These are phyloP conservation scores for Fusarium secorum DNA, from an alignment of 2,329 filamentous ascomycete genomes.

Conservation along the genomic window DNA sequence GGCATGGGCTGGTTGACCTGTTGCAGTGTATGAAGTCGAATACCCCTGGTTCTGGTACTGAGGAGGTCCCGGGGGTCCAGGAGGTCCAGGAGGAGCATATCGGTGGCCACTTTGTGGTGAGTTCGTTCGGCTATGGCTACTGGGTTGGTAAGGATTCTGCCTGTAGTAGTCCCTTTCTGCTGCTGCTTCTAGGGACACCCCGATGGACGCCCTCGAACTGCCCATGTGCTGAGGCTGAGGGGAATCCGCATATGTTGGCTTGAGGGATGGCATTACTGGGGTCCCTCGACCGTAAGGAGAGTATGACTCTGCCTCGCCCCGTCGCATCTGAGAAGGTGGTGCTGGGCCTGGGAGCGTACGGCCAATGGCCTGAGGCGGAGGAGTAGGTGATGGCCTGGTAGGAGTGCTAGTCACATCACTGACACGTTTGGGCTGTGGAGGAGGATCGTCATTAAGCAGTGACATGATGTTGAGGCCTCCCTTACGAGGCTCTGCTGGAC, in stretches of 20 bases:
- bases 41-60: conserved; percentile 58
- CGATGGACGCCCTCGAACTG: conserved; percentile 55
- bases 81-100: conserved; percentile 54
- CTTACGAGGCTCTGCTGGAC: conserved; percentile 61
- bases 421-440: conserved; percentile 60
- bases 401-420: conserved; percentile 54
- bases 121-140: conserved; percentile 50
- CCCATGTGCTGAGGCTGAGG: conserved; percentile 59
- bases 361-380: conserved; percentile 58
- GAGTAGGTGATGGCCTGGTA: conserved; percentile 57
- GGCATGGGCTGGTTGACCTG: conserved; percentile 50
- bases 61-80: conserved; percentile 48
- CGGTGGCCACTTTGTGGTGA: conserved; percentile 59
- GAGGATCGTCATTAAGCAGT: conserved; percentile 67
- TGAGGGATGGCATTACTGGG: conserved; percentile 63
- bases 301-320: conserved; percentile 58
- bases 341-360: conserved; percentile 51
- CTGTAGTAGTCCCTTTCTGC: conserved; percentile 60
- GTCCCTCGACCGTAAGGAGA: conserved; percentile 53
- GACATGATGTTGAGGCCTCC: conserved; percentile 70
- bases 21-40: conserved; percentile 50
- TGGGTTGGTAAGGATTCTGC: conserved; percentile 48
- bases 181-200: conserved; percentile 48
- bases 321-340: conserved; percentile 55
- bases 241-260: conserved; percentile 60